Percentiles rank a stretch among this genome's conserved stretches.
Evolutionary conservation across 1,139 yeast genomes (phyloP).

Genomic region (Hansenula anomala): DNA sequence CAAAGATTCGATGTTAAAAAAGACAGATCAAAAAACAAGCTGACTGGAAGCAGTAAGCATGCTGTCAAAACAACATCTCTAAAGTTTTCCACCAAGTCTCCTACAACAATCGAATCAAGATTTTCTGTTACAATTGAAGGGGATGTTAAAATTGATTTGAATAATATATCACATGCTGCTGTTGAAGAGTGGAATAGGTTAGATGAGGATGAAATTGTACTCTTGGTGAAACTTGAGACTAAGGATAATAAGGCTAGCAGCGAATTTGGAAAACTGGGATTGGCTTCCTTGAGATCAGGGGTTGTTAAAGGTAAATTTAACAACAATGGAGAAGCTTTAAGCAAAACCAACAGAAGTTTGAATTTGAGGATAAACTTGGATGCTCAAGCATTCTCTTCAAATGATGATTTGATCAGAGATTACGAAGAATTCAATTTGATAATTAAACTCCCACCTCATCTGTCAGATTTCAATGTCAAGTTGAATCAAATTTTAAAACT

Average conservation of each 20-base stretch:
- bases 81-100: not conserved
- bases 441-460: conserved; percentile 8
- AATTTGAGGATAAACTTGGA: not conserved
- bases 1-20: conserved; percentile 21
- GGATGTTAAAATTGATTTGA: conserved; percentile 6
- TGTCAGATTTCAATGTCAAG: not conserved
- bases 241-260: conserved; percentile 12
- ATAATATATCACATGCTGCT: conserved; percentile 8
- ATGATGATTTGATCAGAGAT: not conserved
- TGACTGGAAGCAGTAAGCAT: conserved; percentile 28
- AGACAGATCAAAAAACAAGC: conserved; percentile 5
- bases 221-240: conserved; percentile 19
- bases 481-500: conserved; percentile 1
- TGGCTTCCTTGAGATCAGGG: conserved; percentile 9
- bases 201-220: conserved; percentile 25
- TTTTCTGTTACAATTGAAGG: not conserved
- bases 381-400: not conserved
- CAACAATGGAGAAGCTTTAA: not conserved
- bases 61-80: conserved; percentile 19
- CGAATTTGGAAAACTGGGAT: conserved; percentile 19
- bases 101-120: not conserved
- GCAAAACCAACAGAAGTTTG: not conserved
- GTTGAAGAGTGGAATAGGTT: conserved; percentile 29
- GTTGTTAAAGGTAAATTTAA: not conserved
- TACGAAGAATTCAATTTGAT: conserved; percentile 7